Evolutionary conservation across 441 rosid species (phyloP).

Genomic region (Oxalis stricta): DNA sequence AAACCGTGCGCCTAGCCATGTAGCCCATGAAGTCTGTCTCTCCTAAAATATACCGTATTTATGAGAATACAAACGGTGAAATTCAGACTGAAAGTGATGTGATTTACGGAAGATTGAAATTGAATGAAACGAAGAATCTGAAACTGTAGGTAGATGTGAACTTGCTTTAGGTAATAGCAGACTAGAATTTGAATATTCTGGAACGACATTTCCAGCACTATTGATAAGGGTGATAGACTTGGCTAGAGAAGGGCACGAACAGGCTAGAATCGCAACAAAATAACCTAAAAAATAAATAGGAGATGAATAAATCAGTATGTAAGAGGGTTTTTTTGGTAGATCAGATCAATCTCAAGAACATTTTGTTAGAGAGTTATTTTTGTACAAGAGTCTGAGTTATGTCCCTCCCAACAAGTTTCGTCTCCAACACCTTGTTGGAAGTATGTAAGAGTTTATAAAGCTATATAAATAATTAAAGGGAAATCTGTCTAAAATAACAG

Average conservation of each 20-base stretch:
- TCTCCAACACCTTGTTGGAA: too few relatives aligned
- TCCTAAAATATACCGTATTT: conserved; percentile 41
- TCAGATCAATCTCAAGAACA: not conserved
- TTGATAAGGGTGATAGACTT: conserved; percentile 62
- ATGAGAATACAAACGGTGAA: too few relatives aligned
- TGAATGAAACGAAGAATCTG: too few relatives aligned
- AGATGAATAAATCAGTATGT: conserved; percentile 9
- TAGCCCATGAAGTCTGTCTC: conserved; percentile 41
- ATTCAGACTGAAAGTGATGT: too few relatives aligned
- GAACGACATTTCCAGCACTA: conserved; percentile 64
- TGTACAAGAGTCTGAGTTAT: not conserved
- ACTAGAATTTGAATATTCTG: conserved; percentile 38
- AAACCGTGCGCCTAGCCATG: conserved; percentile 54
- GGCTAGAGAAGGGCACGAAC: conserved; percentile 57
- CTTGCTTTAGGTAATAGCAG: conserved; percentile 34
- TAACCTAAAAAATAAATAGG: conserved; percentile 72
- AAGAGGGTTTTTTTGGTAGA: not conserved
- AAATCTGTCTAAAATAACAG: too few relatives aligned
- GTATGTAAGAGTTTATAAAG: too few relatives aligned
- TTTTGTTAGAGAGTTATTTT: not conserved
- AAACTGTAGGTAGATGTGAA: too few relatives aligned
- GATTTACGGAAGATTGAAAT: too few relatives aligned
- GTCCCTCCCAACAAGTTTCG: too few relatives aligned
- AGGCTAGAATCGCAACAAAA: conserved; percentile 45
- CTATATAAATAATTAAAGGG: too few relatives aligned